Evolutionary conservation across 257 asterid genomes (phyloP).

Genomic region (Coffea eugenioides): DNA sequence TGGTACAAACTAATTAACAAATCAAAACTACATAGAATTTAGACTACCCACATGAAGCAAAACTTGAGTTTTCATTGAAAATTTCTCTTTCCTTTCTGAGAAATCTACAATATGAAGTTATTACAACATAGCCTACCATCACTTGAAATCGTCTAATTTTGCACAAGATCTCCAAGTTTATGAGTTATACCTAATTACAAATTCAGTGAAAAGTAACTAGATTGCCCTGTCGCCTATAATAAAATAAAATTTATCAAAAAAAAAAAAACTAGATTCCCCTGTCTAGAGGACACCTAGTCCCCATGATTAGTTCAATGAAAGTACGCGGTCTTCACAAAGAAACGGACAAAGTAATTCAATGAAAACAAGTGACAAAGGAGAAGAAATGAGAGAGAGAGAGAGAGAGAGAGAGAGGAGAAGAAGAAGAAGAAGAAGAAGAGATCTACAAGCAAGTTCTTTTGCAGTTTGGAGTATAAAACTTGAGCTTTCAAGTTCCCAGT

Average conservation of each 20-base stretch:
- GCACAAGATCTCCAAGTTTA: neutral
- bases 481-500: neutral
- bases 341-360: neutral
- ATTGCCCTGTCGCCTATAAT: too few species aligned
- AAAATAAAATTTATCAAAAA: too few species aligned
- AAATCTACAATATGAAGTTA: neutral
- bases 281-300: too few species aligned
- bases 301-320: too few species aligned
- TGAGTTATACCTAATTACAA: neutral
- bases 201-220: too few species aligned
- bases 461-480: neutral
- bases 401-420: too few species aligned
- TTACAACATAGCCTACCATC: neutral
- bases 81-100: neutral
- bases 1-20: neutral
- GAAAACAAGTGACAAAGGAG: neutral
- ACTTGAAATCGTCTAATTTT: neutral
- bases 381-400: neutral
- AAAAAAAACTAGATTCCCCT: neutral
- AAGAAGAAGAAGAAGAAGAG: too few species aligned
- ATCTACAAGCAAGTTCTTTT: neutral
- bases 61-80: neutral
- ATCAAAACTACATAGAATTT: too few species aligned
- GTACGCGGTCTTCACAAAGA: too few species aligned
- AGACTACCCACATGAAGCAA: too few species aligned